phyloP scores from a whole-genome alignment of 129 eudicot genomes.

The Oenanthe sinensis region DNA sequence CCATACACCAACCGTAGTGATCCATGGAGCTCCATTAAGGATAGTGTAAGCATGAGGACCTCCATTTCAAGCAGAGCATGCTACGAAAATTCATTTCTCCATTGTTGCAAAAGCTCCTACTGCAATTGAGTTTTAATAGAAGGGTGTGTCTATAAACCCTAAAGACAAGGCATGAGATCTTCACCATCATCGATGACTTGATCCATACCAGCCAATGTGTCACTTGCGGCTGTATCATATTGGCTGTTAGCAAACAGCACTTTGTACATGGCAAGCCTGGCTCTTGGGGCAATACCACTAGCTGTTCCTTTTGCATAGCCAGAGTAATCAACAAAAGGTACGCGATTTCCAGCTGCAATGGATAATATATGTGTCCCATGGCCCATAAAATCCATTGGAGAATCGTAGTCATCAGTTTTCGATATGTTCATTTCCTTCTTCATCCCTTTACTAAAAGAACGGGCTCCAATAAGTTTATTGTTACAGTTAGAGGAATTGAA shows the following conservation, averaged over 20 bases:
- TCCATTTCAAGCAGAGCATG: conserved; percentile 41
- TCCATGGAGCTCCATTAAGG: conserved; percentile 48
- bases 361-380: conserved; percentile 55
- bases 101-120: conserved; percentile 48
- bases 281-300: conserved; percentile 42
- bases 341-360: conserved; percentile 34
- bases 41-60: conserved; percentile 45
- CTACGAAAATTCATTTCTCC: conserved; percentile 44
- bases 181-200: conserved; percentile 49
- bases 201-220: conserved; percentile 49
- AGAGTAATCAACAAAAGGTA: conserved; percentile 25
- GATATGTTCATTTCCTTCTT: conserved; percentile 24
- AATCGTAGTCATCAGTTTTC: conserved; percentile 33
- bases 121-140: conserved; percentile 36
- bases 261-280: conserved; percentile 55
- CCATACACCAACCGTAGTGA: conserved; percentile 44
- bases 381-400: conserved; percentile 41
- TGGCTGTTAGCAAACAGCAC: conserved; percentile 29
- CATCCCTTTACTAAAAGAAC: conserved; percentile 39
- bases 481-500: conserved; percentile 28
- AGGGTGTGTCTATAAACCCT: conserved; percentile 26
- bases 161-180: conserved; percentile 40
- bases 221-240: conserved; percentile 39
- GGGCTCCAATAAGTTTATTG: conserved; percentile 40
- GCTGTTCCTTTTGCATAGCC: conserved; percentile 48